Evolutionary conservation across 1,139 yeast genomes (phyloP), one percentile per base, ranked within the genome.

Genomic region (Yamadazyma aaseri): DNA sequence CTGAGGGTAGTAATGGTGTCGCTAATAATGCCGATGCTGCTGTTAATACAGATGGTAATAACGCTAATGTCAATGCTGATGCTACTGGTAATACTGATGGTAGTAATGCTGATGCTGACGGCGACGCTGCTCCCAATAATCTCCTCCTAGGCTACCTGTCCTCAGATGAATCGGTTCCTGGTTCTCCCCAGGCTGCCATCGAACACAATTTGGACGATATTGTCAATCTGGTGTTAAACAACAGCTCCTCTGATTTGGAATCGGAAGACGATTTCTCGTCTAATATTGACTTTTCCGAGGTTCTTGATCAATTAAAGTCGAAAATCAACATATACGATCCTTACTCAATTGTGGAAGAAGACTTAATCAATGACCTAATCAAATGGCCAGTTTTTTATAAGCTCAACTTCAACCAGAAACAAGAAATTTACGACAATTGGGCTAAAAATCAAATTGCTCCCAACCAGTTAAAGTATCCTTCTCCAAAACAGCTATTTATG

Each of bases 321-420:
- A 41, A 43, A 24, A 60, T 68, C 14, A 60, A 69, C 4, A 32
- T 51, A 16, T 63, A 53, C 43, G 67, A 67, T 28, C 60, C 71
- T 3, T 70, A 73, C 70, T 52, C 53, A 32, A 40, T 70, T 17
- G 57, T 68, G 1, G 67, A 66, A 40, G 73, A 68, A 34, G 66
- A 63, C 17, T 44, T 63, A 12, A 50, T 65, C 8, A 31, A 47
- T 2, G 60, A 58, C 13, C 49, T 69, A 14, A 56, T 53, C 7
- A 50, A 51, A 26, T 36, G 45, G 23, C 64, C 71, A 1, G 58
- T 51, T n/a, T 68, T 49, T 44, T 67, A 54, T 40, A 44, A 56
- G 3, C 42, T 65, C 3, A 38, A 39, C 2, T 47, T 50, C 14
- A 39, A 44, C 3, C 44, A 48, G 24, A 43, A 61, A 32, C 66